Percentiles rank a stretch among this genome's conserved stretches.
Evolutionary conservation across 2,329 filamentous ascomycete genomes (phyloP).

Genomic region (Ceratocystis alfenasii): DNA sequence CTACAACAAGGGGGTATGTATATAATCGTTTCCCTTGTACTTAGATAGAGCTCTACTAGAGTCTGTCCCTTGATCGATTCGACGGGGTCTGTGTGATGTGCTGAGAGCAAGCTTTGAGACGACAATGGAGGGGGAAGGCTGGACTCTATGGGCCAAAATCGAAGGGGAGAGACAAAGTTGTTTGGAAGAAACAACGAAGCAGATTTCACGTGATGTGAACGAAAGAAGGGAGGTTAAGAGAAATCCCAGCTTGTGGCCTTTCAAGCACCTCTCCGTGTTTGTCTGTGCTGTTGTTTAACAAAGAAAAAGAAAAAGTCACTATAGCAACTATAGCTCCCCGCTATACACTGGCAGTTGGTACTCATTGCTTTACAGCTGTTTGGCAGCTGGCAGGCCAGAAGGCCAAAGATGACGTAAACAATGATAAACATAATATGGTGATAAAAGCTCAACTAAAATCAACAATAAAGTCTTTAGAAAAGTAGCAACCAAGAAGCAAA

Average conservation of each 20-base stretch:
- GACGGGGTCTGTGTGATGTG: too few relatives aligned
- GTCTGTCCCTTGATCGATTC: too few relatives aligned
- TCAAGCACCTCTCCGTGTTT: too few relatives aligned
- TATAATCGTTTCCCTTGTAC: too few relatives aligned
- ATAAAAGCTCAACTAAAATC: neutral
- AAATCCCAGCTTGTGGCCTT: neutral
- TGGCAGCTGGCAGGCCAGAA: neutral
- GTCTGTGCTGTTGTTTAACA: constrained; percentile 14
- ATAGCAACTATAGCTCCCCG: constrained; percentile 10
- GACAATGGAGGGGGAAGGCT: too few relatives aligned
- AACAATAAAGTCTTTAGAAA: neutral
- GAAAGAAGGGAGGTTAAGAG: neutral
- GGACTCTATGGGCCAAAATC: too few relatives aligned
- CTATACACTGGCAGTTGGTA: neutral
- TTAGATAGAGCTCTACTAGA: too few relatives aligned
- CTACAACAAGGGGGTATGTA: too few relatives aligned
- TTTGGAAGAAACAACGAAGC: neutral
- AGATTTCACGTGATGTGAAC: neutral
- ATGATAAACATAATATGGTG: neutral
- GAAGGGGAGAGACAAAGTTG: neutral
- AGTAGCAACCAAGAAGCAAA: constrained; percentile 9
- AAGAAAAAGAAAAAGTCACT: constrained; percentile 15
- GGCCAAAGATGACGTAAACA: neutral
- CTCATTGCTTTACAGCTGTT: neutral
- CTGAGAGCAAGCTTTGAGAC: too few relatives aligned